Conservation (phyloP, 1,284 basidiomycete genomes). For the Ganoderma meredithae region DNA sequence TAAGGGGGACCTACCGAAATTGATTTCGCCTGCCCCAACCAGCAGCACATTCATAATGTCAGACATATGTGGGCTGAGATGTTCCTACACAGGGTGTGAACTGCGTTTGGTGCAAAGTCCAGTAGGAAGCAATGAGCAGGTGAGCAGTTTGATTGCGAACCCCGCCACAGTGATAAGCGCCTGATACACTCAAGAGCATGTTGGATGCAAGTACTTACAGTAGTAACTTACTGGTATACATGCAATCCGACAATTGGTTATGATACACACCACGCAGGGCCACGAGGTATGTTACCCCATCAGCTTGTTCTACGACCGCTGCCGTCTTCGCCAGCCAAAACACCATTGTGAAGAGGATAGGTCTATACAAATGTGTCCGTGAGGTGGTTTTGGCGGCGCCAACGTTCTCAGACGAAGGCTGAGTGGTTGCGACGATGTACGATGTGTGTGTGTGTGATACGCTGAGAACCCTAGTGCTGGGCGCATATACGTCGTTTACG, state of each 20-base stretch:
- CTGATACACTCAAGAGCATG: background rate
- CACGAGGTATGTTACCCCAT: no score
- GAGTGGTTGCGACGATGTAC: background rate
- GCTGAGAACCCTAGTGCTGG: no score
- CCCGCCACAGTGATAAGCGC: background rate
- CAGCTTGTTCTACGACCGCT: background rate
- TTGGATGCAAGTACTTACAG: no score
- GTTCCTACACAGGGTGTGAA: background rate
- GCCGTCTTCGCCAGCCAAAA: no score
- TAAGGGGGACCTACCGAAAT: constrained; percentile 45
- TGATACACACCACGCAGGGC: no score
- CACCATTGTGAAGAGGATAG: no score
- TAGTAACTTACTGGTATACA: no score
- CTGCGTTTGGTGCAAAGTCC: background rate
- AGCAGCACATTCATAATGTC: constrained; percentile 51
- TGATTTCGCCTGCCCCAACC: constrained; percentile 60
- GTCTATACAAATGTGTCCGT: background rate
- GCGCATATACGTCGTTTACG: background rate
- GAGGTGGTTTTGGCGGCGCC: no score
- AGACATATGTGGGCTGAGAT: constrained; percentile 4
- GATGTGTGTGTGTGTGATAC: background rate
- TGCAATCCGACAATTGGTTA: no score
- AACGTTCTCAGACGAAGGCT: no score
- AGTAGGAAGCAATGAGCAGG: background rate
- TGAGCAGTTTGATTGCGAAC: background rate